Percentiles rank a stretch among this genome's conserved stretches.
These are phyloP conservation scores for Sungouiozyma intestinalis DNA, from an alignment of 805 yeast species.

Conservation along the genomic window DNA sequence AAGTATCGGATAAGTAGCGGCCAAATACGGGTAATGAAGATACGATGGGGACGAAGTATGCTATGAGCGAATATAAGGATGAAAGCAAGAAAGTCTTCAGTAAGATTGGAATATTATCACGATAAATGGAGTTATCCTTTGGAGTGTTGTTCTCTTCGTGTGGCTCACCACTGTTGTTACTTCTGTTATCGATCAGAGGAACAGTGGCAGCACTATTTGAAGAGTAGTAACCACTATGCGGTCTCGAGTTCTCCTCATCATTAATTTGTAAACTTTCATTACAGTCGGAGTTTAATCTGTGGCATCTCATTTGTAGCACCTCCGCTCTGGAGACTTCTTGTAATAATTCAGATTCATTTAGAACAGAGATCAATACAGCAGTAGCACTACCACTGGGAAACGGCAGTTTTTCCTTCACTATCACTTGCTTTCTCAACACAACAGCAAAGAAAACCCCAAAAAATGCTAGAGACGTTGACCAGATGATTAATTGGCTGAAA, in stretches of 20 bases:
- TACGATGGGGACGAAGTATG: slow-evolving; percentile 66
- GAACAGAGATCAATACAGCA: slow-evolving; percentile 80
- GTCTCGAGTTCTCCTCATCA: slow-evolving; percentile 4
- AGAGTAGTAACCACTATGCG: slow-evolving; percentile 5
- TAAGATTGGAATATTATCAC: slow-evolving; percentile 51
- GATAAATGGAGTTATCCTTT: slow-evolving; percentile 4
- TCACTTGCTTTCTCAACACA: slow-evolving; percentile 76
- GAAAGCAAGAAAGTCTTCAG: slow-evolving; percentile 54
- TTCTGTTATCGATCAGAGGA: neutral
- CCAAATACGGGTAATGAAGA: slow-evolving; percentile 74
- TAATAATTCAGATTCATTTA: slow-evolving; percentile 56
- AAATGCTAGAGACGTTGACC: slow-evolving; percentile 83
- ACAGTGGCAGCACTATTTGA: slow-evolving; percentile 14
- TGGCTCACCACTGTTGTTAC: neutral
- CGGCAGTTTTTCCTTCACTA: slow-evolving; percentile 75
- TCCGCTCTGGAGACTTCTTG: slow-evolving; percentile 27
- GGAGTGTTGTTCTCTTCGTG: no score
- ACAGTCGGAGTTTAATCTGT: slow-evolving; percentile 16
- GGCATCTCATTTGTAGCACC: slow-evolving; percentile 27
- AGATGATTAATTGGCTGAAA: slow-evolving; percentile 49
- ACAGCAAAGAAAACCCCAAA: slow-evolving; percentile 95
- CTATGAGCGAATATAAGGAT: slow-evolving; percentile 56
- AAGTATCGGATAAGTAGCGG: slow-evolving; percentile 40
- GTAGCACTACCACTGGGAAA: slow-evolving; percentile 97
- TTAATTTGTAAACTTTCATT: slow-evolving; percentile 19